phyloP scores from a whole-genome alignment of 2,329 filamentous ascomycete species.

The Aspergillus fumigatus region DNA sequence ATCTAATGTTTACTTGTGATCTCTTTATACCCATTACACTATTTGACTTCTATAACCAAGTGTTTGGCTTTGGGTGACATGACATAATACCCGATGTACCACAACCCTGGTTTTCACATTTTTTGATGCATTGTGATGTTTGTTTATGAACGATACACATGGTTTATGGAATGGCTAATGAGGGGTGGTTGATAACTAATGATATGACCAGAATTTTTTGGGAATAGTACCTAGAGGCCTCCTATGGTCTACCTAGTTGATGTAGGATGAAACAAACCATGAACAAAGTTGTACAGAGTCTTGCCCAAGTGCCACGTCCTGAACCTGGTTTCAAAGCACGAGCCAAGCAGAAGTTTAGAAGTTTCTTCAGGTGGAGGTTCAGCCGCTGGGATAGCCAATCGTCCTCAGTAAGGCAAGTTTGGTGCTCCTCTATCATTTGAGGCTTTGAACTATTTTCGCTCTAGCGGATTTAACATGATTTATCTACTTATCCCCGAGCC shows the following conservation, averaged over 20 bases:
- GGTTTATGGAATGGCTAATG: constrained; percentile 12
- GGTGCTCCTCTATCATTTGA: neutral
- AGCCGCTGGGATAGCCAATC: neutral
- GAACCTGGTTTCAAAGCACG: neutral
- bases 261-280: neutral
- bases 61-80: constrained; percentile 6
- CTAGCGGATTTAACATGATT: neutral
- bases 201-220: neutral
- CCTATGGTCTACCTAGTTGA: neutral
- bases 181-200: constrained; percentile 7
- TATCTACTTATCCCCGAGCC: neutral
- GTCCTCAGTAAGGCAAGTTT: neutral
- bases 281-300: neutral
- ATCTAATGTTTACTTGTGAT: constrained; percentile 8
- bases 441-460: neutral
- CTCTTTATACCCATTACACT: constrained; percentile 23
- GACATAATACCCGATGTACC: constrained; percentile 11
- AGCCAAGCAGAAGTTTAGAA: neutral
- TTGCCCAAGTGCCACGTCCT: neutral
- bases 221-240: neutral
- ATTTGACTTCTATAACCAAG: constrained; percentile 13
- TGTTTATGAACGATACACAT: constrained; percentile 16
- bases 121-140: constrained; percentile 7
- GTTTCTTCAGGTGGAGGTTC: neutral
- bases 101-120: constrained; percentile 3